Evolutionary conservation across 2,329 filamentous ascomycete species (phyloP).

Genomic region (Ophiocordyceps polyrhachis-furcata): DNA sequence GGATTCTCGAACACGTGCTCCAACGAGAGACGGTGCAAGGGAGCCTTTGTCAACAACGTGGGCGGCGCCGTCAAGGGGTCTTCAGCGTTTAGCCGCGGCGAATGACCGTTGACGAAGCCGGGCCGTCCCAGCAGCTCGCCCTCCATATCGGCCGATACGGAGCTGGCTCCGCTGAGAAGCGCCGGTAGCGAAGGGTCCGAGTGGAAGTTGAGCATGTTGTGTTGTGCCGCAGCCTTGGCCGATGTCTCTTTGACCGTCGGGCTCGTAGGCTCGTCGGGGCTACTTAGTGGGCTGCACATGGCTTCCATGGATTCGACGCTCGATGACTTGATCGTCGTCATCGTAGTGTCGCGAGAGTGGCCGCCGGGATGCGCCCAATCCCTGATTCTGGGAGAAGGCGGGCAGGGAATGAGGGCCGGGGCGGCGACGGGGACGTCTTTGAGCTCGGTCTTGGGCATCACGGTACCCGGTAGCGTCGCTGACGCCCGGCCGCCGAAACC

Average conservation of each 20-base stretch:
- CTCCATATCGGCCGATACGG: constrained; percentile 43
- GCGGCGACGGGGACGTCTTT: constrained; percentile 4
- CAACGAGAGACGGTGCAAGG: constrained; percentile 26
- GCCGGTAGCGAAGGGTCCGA: constrained; percentile 47
- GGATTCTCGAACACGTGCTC: constrained; percentile 18
- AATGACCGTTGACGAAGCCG: constrained; percentile 21
- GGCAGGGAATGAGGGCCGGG: constrained; percentile 18
- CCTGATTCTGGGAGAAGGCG: constrained; percentile 27
- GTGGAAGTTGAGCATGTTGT: constrained; percentile 33
- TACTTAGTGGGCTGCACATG: constrained; percentile 32
- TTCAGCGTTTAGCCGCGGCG: constrained; percentile 28
- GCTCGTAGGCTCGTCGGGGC: constrained; percentile 32
- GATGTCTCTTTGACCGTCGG: constrained; percentile 23
- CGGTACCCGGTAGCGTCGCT: not conserved
- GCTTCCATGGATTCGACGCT: constrained; percentile 31
- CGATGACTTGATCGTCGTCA: constrained; percentile 28
- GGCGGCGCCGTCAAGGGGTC: constrained; percentile 38
- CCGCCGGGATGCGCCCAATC: constrained; percentile 12
- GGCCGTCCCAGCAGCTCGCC: constrained; percentile 37
- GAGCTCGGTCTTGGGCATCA: not conserved
- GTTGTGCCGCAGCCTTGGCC: constrained; percentile 24
- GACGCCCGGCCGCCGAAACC: not conserved
- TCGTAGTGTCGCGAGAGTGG: constrained; percentile 21
- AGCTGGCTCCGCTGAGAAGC: constrained; percentile 43
- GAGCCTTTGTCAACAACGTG: constrained; percentile 29